These are phyloP conservation scores for Neoboletus brunneissimus DNA, from an alignment of 768 basidiomycete genomes.

Conservation along the genomic window DNA sequence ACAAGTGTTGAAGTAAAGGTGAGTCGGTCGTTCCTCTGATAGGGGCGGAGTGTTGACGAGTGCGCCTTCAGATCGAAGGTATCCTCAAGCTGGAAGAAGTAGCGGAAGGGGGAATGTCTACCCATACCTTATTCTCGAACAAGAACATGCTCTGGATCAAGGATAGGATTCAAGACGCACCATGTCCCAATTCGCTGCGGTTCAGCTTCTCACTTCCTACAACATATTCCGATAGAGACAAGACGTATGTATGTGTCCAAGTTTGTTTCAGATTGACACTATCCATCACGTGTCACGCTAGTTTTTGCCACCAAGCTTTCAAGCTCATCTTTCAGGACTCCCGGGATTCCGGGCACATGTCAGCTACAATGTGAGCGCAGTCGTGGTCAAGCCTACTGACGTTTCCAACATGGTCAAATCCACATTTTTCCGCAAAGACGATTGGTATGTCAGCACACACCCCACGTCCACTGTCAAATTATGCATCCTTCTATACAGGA, in stretches of 20 bases:
- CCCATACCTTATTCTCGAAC: constrained; percentile 50
- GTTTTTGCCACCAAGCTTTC: constrained; percentile 70
- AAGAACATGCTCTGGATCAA: constrained; percentile 58
- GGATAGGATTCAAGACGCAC: constrained; percentile 34
- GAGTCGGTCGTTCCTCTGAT: constrained; percentile 7
- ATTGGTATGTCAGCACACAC: constrained; percentile 42
- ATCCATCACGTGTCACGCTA: constrained; percentile 25
- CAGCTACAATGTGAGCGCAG: constrained; percentile 57
- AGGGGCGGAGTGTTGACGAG: neutral
- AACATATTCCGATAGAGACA: constrained; percentile 53
- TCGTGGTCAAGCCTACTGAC: constrained; percentile 46
- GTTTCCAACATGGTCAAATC: constrained; percentile 49
- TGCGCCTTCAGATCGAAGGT: constrained; percentile 53
- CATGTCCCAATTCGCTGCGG: constrained; percentile 51
- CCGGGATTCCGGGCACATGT: constrained; percentile 71
- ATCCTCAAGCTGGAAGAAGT: constrained; percentile 57
- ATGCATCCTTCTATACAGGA: constrained; percentile 32
- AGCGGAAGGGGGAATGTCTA: constrained; percentile 61
- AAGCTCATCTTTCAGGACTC: constrained; percentile 64
- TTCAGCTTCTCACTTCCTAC: constrained; percentile 60
- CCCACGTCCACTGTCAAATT: neutral
- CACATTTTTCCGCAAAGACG: constrained; percentile 50
- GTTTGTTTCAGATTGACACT: neutral
- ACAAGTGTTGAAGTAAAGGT: constrained; percentile 66
- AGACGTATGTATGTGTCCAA: constrained; percentile 52